Base-by-base conservation (phyloP, 2,329 filamentous ascomycete genomes). In the Polytolypa hystricis region DNA sequence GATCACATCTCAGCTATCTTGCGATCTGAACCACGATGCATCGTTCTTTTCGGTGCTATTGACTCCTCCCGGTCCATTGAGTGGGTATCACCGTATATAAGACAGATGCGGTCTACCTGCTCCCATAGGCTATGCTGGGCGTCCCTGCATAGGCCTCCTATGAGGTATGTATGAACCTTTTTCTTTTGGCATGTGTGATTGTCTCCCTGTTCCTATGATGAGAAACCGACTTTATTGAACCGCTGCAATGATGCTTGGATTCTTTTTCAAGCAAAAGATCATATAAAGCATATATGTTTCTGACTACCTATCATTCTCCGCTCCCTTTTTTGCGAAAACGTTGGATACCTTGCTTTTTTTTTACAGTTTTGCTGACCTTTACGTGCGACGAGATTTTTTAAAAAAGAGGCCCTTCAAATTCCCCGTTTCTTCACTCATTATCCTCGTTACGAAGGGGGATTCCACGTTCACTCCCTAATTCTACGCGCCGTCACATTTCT, bases 191-290 rank as follows among this genome's bases (percentile, higher is more conserved):
- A 26, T 16, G 32, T 33, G 12, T 12, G 25, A 28, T n/a, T n/a
- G n/a, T n/a, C n/a, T n/a, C n/a, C n/a, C n/a, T n/a, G n/a, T n/a
- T n/a, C n/a, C n/a, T n/a, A n/a, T 5, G 34, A 30, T 18, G 34
- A 37, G n/a, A 30, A 16, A 30, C 51, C 43, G 42, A 27, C 46
- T 55, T 55, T 58, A 55, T 64, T 77, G 74, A 79, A 79, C 75
- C 75, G 75, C 75, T 79, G 75, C 74, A 73, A 72, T 75, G 73
- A 78, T 66, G 64, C 63, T 65, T 55, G 54, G 53, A 40, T 30
- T 25, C 17, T 14, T 28, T 27, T 9, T 14, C 34, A 31, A 16
- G 47, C 58, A 57, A 61, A 60, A 61, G 62, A 59, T 65, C 74
- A 61, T 53, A 51, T 46, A 42, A 56, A n/a, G n/a, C n/a, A n/a